Base-by-base conservation (phyloP, 176 grass and related monocot genomes). In the Saccharum officinarum region DNA sequence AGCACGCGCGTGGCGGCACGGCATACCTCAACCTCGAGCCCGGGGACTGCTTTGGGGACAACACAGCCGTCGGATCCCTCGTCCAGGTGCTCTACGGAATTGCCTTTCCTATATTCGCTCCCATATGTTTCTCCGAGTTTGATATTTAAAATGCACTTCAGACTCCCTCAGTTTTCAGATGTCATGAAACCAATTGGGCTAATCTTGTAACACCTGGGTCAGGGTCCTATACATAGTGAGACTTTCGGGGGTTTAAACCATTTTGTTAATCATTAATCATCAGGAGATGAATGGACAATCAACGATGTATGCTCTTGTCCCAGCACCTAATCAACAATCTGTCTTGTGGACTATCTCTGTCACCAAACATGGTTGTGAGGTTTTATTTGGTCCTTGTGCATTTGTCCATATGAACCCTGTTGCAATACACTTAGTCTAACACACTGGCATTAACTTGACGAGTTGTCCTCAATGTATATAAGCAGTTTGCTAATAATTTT, bases 21-120 rank as follows among this genome's bases (percentile, higher is more conserved):
- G 95, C 91, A 20, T 98, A 98, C 54, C 86, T 98, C 54, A 98
- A 95, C 71, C 89, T 98, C 65, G 95, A 98, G 44, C 93, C 95
- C 0, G 93, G 93, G 10, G 96, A 98, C 85, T 93, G 96, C 78
- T 98, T 83, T 36, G 93, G 87, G 11, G 96, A 98, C 75, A 87
- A 67, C 80, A 90, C 93, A 1, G 85, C 96, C 22, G 87, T 94
- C 2, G 67, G 81, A 13, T 81, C 96, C 62, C 89, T 98, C 7
- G 87, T 95, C 40, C 96, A 98, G 96, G 96, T 95, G 76, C 26
- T 93, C 18, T 0, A 33, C 26, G 7, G 18, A 44, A 30, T 6
- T n/a, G 4, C 39, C 41, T 63, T 79, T 39, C 18, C 59, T 31
- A 1, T 28, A 37, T 50, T 2, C n/a, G 6, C 8, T 80, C 77